Evolutionary conservation across 2,329 filamentous ascomycete genomes (phyloP).

Genomic region (Atkinsonella texensis): DNA sequence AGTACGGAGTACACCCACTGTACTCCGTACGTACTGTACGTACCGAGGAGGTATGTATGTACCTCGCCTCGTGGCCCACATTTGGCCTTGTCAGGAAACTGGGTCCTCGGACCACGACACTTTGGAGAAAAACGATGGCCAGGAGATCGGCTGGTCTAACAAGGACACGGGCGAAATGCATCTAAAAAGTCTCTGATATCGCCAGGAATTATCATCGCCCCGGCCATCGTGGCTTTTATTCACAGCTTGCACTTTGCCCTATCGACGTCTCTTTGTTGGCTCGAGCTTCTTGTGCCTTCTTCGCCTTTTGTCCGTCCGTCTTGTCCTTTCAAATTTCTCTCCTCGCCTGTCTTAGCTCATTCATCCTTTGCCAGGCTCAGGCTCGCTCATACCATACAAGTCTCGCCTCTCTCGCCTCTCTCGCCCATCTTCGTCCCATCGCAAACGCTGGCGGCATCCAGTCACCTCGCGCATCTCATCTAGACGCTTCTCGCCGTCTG

Average conservation of each 20-base stretch:
- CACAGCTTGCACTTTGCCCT: conserved; percentile 5
- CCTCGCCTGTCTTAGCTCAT: conserved; percentile 6
- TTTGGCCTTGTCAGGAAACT: conserved; percentile 8
- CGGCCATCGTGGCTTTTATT: conserved; percentile 5
- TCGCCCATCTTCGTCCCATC: conserved; percentile 4
- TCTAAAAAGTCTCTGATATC: conserved; percentile 11
- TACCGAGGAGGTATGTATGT: conserved; percentile 1
- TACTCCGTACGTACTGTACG: too few species aligned
- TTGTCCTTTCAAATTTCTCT: conserved; percentile 6
- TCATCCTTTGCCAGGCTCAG: conserved; percentile 1
- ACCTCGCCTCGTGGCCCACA: conserved; percentile 2
- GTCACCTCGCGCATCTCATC: not conserved
- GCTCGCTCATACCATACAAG: conserved; percentile 4
- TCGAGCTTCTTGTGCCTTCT: conserved; percentile 1
- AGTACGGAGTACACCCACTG: too few species aligned
- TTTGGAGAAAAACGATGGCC: conserved; percentile 25
- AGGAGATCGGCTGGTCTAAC: conserved; percentile 16
- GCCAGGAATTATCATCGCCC: conserved; percentile 10
- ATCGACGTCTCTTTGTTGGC: conserved; percentile 8
- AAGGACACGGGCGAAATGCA: conserved; percentile 3
- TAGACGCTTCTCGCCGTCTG: not conserved
- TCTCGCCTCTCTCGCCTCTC: not conserved
- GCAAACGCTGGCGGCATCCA: not conserved
- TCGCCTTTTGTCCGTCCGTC: conserved; percentile 5
- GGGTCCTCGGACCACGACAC: conserved; percentile 26